Evolutionary conservation across 352 stramenopile species (phyloP).

Genomic region (Globisporangium heterothallicum): DNA sequence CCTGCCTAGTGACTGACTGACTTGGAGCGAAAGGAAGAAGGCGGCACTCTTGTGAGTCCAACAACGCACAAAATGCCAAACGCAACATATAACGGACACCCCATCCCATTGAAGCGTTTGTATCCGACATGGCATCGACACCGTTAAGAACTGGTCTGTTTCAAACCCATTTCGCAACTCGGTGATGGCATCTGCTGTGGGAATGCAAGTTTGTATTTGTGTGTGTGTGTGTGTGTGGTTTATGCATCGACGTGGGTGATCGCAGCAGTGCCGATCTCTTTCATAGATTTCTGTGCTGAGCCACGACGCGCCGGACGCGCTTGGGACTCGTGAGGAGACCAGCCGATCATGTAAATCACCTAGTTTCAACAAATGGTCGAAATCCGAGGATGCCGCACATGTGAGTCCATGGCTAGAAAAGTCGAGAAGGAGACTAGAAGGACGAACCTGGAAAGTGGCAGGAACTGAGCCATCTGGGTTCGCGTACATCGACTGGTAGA

Average conservation of each 20-base stretch:
- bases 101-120: too few relatives aligned
- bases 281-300: conserved; percentile 69
- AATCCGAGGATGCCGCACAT: too few relatives aligned
- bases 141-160: too few relatives aligned
- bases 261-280: conserved; percentile 46
- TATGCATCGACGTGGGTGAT: conserved; percentile 12
- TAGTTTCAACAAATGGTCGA: too few relatives aligned
- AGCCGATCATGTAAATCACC: conserved; percentile 98
- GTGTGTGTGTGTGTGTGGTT: neutral
- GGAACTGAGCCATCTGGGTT: conserved; percentile 85
- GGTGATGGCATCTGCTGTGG: too few relatives aligned
- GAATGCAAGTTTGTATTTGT: too few relatives aligned
- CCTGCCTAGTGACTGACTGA: neutral
- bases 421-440: neutral
- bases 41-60: conserved; percentile 1
- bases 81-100: too few relatives aligned
- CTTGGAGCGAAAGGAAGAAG: neutral
- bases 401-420: too few relatives aligned
- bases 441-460: conserved; percentile 89
- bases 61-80: too few relatives aligned
- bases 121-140: too few relatives aligned
- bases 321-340: conserved; percentile 94
- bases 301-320: conserved; percentile 87
- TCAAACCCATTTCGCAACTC: too few relatives aligned
- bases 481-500: conserved; percentile 94